Base-by-base conservation (phyloP, 441 rosid species). In the Populus hybrid region DNA sequence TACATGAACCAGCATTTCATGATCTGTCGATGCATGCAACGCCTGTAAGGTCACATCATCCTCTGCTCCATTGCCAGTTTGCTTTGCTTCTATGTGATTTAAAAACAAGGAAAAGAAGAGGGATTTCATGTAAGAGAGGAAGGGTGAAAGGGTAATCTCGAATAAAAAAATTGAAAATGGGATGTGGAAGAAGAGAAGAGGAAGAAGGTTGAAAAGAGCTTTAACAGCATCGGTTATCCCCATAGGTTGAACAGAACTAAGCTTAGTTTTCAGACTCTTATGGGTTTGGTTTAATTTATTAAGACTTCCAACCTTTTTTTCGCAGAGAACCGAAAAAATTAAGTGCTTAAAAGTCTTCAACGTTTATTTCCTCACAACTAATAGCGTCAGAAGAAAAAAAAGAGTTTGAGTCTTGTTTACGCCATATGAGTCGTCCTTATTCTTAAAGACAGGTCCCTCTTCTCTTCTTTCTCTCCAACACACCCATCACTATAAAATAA, bases 381-480 rank as follows among this genome's bases (percentile, higher is more conserved):
- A 83, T 81, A 77, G 86, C 89, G 90, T 88, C 88, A 83, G 83
- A 83, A 53, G 50, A 11, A 31, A 68, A 29, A 29, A 29, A 3
- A 21, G 73, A 85, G 92, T 24, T 92, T 88, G 98, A 94, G 97
- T 91, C 88, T 89, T 18, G 89, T 89, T 89, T 86, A 94, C 96
- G 97, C 97, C 88, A 92, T 79, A 81, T 69, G 81, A 76, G 88
- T 86, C 92, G 90, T 87, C 93, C 76, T 81, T 82, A 79, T 83
- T 81, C 82, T 81, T 36, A 65, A 76, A 64, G 29, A 53, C 74
- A 29, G 77, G 64, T 79, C 78, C 78, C 35, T 42, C 50, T 75
- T 65, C 84, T 79, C 80, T 67, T 78, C 81, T 76, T 69, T 74
- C 79, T 63, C 70, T 53, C 65, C 2, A 20, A 29, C 31, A 77